Conservation (phyloP, 2,329 filamentous ascomycete genomes). For the Paraconiothyrium brasiliense region DNA sequence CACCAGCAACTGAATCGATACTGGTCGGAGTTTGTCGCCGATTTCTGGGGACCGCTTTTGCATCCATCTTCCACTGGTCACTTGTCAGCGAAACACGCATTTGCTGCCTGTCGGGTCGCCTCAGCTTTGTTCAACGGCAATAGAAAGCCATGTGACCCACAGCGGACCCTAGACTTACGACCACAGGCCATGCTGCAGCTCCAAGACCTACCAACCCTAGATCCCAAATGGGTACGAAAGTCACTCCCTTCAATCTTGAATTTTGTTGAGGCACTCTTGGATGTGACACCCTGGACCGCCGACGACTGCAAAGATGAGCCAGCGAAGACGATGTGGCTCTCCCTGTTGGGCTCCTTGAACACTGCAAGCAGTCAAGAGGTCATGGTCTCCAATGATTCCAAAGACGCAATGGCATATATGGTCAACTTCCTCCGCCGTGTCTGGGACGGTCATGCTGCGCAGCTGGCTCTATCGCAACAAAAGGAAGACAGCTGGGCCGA, state of each 20-base stretch:
- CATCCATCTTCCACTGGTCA: slow-evolving; percentile 20
- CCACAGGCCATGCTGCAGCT: slow-evolving; percentile 57
- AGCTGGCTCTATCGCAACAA: slow-evolving; percentile 43
- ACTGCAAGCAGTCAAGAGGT: slow-evolving; percentile 84
- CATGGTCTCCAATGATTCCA: slow-evolving; percentile 84
- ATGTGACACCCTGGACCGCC: slow-evolving; percentile 58
- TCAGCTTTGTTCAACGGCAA: slow-evolving; percentile 72
- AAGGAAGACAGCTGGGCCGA: slow-evolving; percentile 56
- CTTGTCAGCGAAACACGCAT: slow-evolving; percentile 28
- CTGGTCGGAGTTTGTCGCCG: slow-evolving; percentile 79
- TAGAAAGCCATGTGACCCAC: slow-evolving; percentile 75
- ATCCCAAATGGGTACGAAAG: slow-evolving; percentile 86
- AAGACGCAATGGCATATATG: slow-evolving; percentile 77
- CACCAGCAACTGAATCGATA: slow-evolving; percentile 74
- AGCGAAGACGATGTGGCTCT: slow-evolving; percentile 69
- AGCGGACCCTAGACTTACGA: slow-evolving; percentile 70
- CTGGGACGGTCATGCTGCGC: slow-evolving; percentile 67
- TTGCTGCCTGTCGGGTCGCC: slow-evolving; percentile 68
- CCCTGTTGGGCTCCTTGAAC: slow-evolving; percentile 70
- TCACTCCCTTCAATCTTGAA: slow-evolving; percentile 73
- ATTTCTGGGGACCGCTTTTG: slow-evolving; percentile 62
- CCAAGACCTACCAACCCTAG: slow-evolving; percentile 83
- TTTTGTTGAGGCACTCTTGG: slow-evolving; percentile 64
- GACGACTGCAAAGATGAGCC: slow-evolving; percentile 51
- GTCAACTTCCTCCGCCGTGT: slow-evolving; percentile 74